Evolutionary conservation across 257 asterid genomes (phyloP).

Genomic region (Lavandula angustifolia): DNA sequence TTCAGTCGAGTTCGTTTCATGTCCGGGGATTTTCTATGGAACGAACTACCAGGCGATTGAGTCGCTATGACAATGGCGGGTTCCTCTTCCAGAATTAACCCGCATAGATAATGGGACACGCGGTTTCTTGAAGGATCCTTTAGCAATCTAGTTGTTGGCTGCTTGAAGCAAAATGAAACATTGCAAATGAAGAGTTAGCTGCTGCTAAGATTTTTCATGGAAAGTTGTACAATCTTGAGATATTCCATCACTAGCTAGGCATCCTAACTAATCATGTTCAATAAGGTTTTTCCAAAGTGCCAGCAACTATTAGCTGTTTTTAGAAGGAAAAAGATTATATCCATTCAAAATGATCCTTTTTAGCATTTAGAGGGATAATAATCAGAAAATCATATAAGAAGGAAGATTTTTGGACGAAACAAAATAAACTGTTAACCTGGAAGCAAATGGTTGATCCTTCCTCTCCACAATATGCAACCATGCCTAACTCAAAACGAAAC

Average conservation of each 20-base stretch:
- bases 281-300: too few relatives aligned
- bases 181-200: not conserved
- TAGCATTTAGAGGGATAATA: conserved; percentile 3
- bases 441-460: conserved; percentile 77
- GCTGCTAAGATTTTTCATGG: not conserved
- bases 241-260: too few relatives aligned
- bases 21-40: conserved; percentile 47
- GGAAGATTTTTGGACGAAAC: conserved; percentile 18
- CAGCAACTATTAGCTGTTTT: not conserved
- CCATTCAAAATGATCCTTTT: not conserved
- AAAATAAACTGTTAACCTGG: conserved; percentile 51
- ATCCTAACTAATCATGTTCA: not conserved
- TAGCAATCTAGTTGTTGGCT: conserved; percentile 64
- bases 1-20: conserved; percentile 41
- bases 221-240: too few relatives aligned
- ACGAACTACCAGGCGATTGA: conserved; percentile 47
- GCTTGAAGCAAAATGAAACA: conserved; percentile 26
- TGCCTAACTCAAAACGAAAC: conserved; percentile 45
- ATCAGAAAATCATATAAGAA: conserved; percentile 9
- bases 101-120: conserved; percentile 67
- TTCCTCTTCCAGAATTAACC: conserved; percentile 71
- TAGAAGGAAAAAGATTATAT: too few relatives aligned
- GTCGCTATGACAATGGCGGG: conserved; percentile 48
- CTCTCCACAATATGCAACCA: conserved; percentile 85
- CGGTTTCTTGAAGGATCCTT: conserved; percentile 64